Evolutionary conservation across 306 rosid genomes (phyloP).

Genomic region (Glycine soja): DNA sequence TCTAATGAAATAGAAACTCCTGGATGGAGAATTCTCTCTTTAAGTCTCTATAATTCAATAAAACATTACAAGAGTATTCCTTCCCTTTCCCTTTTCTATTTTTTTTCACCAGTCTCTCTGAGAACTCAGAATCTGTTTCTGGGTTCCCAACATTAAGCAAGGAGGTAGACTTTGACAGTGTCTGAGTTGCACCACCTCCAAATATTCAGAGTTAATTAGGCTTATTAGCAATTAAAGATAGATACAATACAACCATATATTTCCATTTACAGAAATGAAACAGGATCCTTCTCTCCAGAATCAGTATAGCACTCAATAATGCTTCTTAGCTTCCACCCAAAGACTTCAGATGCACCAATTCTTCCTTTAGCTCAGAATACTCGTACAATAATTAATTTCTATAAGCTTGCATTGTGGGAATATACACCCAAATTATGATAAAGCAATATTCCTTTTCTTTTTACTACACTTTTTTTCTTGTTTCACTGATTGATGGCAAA

Average conservation of each 20-base stretch:
- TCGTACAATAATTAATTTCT: not conserved
- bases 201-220: not conserved
- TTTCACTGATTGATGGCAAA: conserved; percentile 1
- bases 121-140: not conserved
- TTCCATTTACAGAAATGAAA: conserved; percentile 16
- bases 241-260: conserved; percentile 8
- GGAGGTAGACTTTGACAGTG: conserved; percentile 16
- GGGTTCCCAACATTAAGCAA: conserved; percentile 3
- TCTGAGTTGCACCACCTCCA: not conserved
- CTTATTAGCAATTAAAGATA: not conserved
- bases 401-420: conserved; percentile 1
- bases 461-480: not conserved
- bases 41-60: not conserved
- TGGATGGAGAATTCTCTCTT: not conserved
- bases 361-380: conserved; percentile 13
- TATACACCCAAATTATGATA: not conserved
- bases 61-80: not conserved
- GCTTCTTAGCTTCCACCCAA: not conserved
- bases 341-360: not conserved
- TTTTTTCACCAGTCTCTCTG: not conserved
- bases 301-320: conserved; percentile 6
- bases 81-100: not conserved
- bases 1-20: conserved; percentile 1
- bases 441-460: conserved; percentile 5
- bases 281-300: conserved; percentile 21